A percentile compares a stretch with the other conserved stretches of the same genome.
phyloP scores from a whole-genome alignment of 2,329 filamentous ascomycete species.

The Beauveria scarabaeidicola region DNA sequence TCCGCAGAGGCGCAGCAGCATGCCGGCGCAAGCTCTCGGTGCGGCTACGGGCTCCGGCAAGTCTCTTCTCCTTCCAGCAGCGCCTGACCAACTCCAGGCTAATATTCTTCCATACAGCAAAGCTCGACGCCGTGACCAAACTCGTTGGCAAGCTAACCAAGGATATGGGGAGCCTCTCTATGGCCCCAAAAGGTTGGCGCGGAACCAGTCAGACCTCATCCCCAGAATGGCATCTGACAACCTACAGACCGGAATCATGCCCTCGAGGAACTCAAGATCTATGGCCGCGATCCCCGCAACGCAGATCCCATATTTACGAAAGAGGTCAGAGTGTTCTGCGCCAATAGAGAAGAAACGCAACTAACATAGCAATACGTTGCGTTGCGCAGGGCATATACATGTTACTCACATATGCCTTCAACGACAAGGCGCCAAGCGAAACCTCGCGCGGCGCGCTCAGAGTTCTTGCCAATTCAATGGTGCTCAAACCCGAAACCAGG shows the following conservation, averaged over 20 bases:
- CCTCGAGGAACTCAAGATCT: slow-evolving; percentile 60
- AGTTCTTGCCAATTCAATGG: slow-evolving; percentile 71
- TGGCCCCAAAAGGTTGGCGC: slow-evolving; percentile 51
- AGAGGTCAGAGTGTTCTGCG: slow-evolving; percentile 41
- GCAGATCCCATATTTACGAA: slow-evolving; percentile 80
- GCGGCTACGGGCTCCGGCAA: slow-evolving; percentile 34
- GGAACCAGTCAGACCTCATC: background rate
- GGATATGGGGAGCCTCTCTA: slow-evolving; percentile 51
- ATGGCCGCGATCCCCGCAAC: slow-evolving; percentile 57
- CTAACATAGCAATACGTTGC: slow-evolving; percentile 7
- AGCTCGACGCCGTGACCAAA: slow-evolving; percentile 58
- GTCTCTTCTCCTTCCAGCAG: slow-evolving; percentile 15
- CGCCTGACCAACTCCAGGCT: background rate
- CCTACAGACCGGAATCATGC: slow-evolving; percentile 51
- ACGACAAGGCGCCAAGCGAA: slow-evolving; percentile 35
- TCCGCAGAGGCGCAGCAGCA: slow-evolving; percentile 2
- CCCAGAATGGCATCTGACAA: slow-evolving; percentile 14
- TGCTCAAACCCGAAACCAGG: slow-evolving; percentile 41
- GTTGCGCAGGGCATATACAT: slow-evolving; percentile 60
- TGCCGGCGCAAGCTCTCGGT: slow-evolving; percentile 20
- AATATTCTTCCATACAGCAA: slow-evolving; percentile 36
- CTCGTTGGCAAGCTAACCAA: slow-evolving; percentile 53
- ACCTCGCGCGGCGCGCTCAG: slow-evolving; percentile 70
- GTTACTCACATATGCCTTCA: slow-evolving; percentile 65
- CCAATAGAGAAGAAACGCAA: background rate